Percentiles rank a stretch among this genome's conserved stretches.
These are phyloP conservation scores for Serendipita vermifera DNA, from an alignment of 768 basidiomycete species.

Conservation along the genomic window DNA sequence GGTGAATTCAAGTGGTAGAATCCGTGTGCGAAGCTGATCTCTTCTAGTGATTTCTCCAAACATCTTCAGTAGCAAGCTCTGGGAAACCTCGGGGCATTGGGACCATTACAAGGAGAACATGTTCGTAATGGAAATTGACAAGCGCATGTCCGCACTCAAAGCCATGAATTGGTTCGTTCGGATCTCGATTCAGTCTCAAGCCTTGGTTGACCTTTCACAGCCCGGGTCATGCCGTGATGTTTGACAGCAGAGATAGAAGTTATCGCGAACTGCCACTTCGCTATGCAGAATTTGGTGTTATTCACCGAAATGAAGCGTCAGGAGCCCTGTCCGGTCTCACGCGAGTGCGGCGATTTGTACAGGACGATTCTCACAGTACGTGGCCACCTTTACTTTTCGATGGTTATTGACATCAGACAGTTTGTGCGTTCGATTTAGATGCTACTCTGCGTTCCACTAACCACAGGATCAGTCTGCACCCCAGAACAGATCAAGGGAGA, in stretches of 20 bases:
- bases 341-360: conserved; percentile 86
- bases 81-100: conserved; percentile 98
- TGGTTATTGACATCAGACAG: background rate
- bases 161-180: conserved; percentile 81
- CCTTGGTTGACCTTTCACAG: background rate
- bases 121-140: conserved; percentile 90
- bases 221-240: conserved; percentile 92
- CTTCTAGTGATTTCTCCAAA: conserved; percentile 85
- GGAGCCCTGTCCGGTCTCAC: conserved; percentile 89
- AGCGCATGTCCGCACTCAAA: conserved; percentile 90
- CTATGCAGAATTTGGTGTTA: conserved; percentile 96
- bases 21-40: background rate
- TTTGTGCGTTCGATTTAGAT: background rate
- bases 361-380: conserved; percentile 83
- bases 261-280: conserved; percentile 94
- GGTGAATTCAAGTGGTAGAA: conserved; percentile 30
- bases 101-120: conserved; percentile 97
- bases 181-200: no score
- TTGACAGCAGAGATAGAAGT: conserved; percentile 83
- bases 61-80: conserved; percentile 91
- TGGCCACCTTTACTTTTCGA: background rate
- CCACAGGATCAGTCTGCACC: background rate
- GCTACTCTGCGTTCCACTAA: background rate
- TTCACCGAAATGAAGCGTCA: conserved; percentile 92
- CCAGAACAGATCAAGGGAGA: conserved; percentile 64